These are phyloP conservation scores for Triglochin maritima DNA, from an alignment of 106 monocot species.

Conservation along the genomic window DNA sequence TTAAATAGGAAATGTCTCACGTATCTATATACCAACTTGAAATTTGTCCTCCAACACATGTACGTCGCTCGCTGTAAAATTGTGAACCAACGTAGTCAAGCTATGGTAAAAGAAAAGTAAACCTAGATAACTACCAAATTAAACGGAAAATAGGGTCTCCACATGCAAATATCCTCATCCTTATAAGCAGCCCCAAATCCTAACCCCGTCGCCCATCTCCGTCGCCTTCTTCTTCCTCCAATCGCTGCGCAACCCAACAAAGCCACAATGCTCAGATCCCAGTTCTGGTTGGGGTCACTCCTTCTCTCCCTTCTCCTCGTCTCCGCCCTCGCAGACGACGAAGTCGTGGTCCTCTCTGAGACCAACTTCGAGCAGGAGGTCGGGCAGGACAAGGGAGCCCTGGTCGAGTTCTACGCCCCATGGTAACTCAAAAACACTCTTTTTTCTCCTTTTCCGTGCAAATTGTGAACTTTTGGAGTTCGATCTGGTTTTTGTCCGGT, in stretches of 20 bases:
- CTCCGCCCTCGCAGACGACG: constrained; percentile 32
- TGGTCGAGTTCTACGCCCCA: constrained; percentile 98
- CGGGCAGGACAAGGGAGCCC: constrained; percentile 89
- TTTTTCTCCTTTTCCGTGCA: not conserved
- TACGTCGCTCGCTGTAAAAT: too few relatives aligned
- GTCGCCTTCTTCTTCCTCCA: not conserved
- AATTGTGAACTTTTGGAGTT: not conserved
- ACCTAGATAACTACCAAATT: too few relatives aligned
- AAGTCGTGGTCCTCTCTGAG: constrained; percentile 68
- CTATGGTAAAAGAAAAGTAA: too few relatives aligned
- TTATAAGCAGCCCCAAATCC: not conserved
- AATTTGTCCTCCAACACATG: too few relatives aligned
- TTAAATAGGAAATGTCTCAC: too few relatives aligned
- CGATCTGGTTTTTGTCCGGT: not conserved
- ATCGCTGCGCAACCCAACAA: not conserved
- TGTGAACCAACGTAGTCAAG: too few relatives aligned
- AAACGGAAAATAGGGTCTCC: too few relatives aligned
- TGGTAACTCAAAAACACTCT: constrained; percentile 28
- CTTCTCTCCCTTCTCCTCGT: constrained; percentile 23
- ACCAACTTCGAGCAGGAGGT: constrained; percentile 88
- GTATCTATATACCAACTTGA: too few relatives aligned
- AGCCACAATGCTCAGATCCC: constrained; percentile 22
- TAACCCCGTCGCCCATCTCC: not conserved
- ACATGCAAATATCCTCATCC: too few relatives aligned
- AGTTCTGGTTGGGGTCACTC: constrained; percentile 28